phyloP scores from a whole-genome alignment of 2,329 filamentous ascomycete genomes.

The Colletotrichum higginsianum region DNA sequence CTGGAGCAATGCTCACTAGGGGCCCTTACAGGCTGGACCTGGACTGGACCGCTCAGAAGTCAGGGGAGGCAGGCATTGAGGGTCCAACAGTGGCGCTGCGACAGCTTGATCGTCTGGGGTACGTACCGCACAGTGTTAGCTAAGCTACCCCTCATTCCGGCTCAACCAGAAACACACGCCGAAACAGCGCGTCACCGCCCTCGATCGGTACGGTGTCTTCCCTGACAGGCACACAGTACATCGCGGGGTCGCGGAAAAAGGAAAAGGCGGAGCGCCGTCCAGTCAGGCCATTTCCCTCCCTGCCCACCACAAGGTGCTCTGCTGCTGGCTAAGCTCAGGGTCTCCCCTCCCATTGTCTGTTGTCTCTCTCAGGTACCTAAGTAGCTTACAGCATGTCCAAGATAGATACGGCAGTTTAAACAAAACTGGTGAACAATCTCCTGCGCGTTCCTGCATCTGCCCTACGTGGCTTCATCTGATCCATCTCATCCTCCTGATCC shows the following conservation, averaged over 20 bases:
- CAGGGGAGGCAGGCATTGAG: not conserved
- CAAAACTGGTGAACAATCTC: too few relatives aligned
- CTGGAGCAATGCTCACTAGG: slow-evolving; percentile 28
- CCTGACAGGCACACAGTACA: not conserved
- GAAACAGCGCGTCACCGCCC: not conserved
- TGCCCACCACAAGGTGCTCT: slow-evolving; percentile 1
- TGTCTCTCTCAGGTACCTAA: not conserved
- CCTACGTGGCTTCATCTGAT: slow-evolving; percentile 12
- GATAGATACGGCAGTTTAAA: too few relatives aligned
- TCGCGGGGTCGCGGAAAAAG: slow-evolving; percentile 40
- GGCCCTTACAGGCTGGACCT: slow-evolving; percentile 10
- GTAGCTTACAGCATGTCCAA: not conserved
- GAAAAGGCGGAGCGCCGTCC: slow-evolving; percentile 29
- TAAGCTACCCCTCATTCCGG: slow-evolving; percentile 35
- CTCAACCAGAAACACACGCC: not conserved
- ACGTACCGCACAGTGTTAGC: slow-evolving; percentile 31
- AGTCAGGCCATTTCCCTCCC: slow-evolving; percentile 28
- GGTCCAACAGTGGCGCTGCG: slow-evolving; percentile 12
- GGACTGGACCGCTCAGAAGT: slow-evolving; percentile 5
- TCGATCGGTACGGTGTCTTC: fast-evolving
- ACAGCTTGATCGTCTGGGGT: slow-evolving; percentile 1
- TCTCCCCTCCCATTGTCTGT: slow-evolving; percentile 12
- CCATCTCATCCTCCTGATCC: not conserved
- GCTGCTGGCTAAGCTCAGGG: slow-evolving; percentile 25
- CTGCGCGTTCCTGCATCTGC: not conserved